Evolutionary conservation across 148 eudicot species (phyloP), one percentile per base, ranked within the genome.

Genomic region (Camellia japonica): DNA sequence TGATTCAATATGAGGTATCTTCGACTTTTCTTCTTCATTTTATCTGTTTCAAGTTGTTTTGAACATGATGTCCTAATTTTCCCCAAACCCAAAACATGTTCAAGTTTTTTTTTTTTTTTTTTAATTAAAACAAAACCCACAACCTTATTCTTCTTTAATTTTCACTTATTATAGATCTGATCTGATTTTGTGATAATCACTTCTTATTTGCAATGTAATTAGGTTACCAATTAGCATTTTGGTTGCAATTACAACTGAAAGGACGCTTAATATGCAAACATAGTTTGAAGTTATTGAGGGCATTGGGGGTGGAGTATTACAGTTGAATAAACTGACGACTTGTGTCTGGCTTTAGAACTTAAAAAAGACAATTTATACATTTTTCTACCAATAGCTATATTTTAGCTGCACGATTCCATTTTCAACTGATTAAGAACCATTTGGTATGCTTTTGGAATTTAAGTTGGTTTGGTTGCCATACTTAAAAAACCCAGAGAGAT

Each of bases 1-100:
- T 71, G 74, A 71, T 71, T 46, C 56, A n/a, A 49, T 10, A 71
- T 71, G 74, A 71, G 74, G 74, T 71, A 71, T 71, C 1, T 49
- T 18, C 5, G 58, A n/a, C 12, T 46, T 69, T 18, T 69, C 42
- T 23, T 1, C 42, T 64, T 64, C 38, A 30, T 30, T 30, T 30
- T 30, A 30, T 30, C 38, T 30, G 38, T 30, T 30, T 30, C 38
- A 30, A 30, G 38, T 30, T 30, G 38, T 30, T 30, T 30, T 30
- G 38, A 30, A 30, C 38, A 30, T 30, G 38, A 1, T 30, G 38
- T 30, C 38, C 38, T 30, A 30, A 30, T 30, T 30, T 30, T 30
- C 38, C 38, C 38, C 38, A 30, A 30, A 30, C 38, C 13, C 11
- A 0, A 1, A 7, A 4, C 23, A 62, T 62, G 65, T 62, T 16